phyloP scores from a whole-genome alignment of 768 basidiomycete species.

The Mycena floridula region DNA sequence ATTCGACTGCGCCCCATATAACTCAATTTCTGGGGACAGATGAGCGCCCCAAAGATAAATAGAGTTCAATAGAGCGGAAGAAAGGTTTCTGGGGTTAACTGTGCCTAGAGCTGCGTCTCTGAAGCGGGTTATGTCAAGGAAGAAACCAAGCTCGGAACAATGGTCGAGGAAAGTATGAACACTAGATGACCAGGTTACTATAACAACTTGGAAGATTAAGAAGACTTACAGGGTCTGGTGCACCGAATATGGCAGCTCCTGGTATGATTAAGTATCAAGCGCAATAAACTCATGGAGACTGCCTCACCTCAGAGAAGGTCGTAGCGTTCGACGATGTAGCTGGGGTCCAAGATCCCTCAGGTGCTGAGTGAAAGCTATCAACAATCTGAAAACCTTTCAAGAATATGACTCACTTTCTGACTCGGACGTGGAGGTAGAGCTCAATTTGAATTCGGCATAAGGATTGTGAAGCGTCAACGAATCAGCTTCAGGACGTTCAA shows the following conservation, averaged over 20 bases:
- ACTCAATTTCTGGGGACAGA: conserved; percentile 19
- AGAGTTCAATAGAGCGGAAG: conserved; percentile 25
- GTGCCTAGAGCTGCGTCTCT: conserved; percentile 12
- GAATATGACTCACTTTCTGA: too few species aligned
- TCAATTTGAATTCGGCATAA: background rate
- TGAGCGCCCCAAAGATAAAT: conserved; percentile 32
- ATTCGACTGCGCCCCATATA: conserved; percentile 22
- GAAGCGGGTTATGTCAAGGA: conserved; percentile 36
- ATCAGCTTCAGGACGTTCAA: conserved; percentile 23
- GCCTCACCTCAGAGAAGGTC: too few species aligned
- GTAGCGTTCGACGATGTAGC: too few species aligned
- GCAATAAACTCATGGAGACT: too few species aligned
- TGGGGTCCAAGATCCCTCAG: too few species aligned
- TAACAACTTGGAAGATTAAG: background rate
- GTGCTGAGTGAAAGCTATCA: too few species aligned
- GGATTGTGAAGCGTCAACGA: conserved; percentile 7
- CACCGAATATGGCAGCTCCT: background rate
- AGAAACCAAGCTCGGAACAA: conserved; percentile 33
- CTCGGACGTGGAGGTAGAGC: too few species aligned
- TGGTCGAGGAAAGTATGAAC: conserved; percentile 5
- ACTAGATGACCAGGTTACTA: background rate
- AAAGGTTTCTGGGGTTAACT: background rate
- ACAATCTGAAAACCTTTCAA: too few species aligned
- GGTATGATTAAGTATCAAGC: too few species aligned
- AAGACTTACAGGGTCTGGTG: conserved; percentile 1